Percentiles rank a stretch among this genome's conserved stretches.
Evolutionary conservation across 768 basidiomycete species (phyloP).

Genomic region (Thelephora aurantiotincta): DNA sequence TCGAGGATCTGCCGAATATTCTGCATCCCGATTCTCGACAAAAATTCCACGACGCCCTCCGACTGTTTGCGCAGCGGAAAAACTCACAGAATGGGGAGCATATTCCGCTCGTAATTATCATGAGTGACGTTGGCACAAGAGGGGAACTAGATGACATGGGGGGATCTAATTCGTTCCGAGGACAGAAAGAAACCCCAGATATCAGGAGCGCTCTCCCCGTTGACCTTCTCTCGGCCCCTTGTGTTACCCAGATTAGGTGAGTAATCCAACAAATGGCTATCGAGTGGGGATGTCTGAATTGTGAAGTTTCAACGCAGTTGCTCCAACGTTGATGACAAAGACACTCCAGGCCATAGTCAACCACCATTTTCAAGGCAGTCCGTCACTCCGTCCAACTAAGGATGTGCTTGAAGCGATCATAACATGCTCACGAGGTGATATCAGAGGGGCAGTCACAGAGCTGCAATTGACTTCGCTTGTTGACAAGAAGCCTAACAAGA

Average conservation of each 20-base stretch:
- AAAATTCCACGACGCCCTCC: constrained; percentile 59
- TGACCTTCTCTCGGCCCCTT: constrained; percentile 54
- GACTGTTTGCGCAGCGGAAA: constrained; percentile 31
- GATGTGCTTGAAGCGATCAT: constrained; percentile 66
- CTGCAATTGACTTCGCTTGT: constrained; percentile 71
- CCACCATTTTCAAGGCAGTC: constrained; percentile 26
- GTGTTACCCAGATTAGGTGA: constrained; percentile 70
- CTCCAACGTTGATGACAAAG: constrained; percentile 69
- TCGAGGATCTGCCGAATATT: constrained; percentile 89
- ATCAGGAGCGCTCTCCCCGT: constrained; percentile 58
- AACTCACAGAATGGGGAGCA: constrained; percentile 14
- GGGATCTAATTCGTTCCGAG: constrained; percentile 26
- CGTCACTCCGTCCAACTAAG: constrained; percentile 28
- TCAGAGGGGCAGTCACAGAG: constrained; percentile 86
- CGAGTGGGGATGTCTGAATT: background rate
- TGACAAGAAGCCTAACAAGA: constrained; percentile 15
- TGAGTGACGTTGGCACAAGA: constrained; percentile 72
- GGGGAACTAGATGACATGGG: constrained; percentile 53
- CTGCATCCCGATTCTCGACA: constrained; percentile 53
- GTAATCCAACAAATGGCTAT: constrained; percentile 13
- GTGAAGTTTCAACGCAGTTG: constrained; percentile 82
- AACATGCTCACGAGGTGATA: constrained; percentile 77
- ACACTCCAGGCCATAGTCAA: constrained; percentile 52
- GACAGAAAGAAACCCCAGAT: constrained; percentile 42
- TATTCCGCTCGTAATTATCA: constrained; percentile 65